Conservation (phyloP, 1,284 basidiomycete genomes). For the Apiotrichum domesticum region DNA sequence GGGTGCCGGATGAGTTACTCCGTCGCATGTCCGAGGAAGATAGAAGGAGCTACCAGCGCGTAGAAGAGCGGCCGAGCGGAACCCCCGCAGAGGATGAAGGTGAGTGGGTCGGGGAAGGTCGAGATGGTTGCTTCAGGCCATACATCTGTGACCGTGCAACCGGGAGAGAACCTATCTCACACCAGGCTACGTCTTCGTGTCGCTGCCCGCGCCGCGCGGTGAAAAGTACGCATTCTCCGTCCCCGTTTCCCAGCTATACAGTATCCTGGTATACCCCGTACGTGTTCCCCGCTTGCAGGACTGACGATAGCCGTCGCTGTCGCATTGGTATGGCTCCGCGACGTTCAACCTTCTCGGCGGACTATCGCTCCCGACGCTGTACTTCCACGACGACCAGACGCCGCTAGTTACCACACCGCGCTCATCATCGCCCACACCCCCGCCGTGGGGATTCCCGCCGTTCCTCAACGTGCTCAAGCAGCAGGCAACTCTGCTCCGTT, state of each 20-base stretch:
- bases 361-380: slow-evolving; percentile 78
- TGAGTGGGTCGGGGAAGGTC: slow-evolving; percentile 11
- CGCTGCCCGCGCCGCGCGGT: slow-evolving; percentile 51
- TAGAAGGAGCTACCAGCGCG: slow-evolving; percentile 30
- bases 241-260: slow-evolving; percentile 81
- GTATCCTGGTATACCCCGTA: slow-evolving; percentile 72
- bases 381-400: slow-evolving; percentile 96
- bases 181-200: slow-evolving; percentile 43
- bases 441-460: slow-evolving; percentile 56
- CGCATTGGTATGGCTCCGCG: slow-evolving; percentile 46
- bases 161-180: not conserved
- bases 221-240: slow-evolving; percentile 94
- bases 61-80: slow-evolving; percentile 22
- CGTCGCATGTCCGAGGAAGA: slow-evolving; percentile 41
- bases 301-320: slow-evolving; percentile 33
- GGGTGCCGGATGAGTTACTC: slow-evolving; percentile 44
- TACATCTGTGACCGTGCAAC: too few relatives aligned
- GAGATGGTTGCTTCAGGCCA: too few relatives aligned
- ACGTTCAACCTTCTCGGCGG: slow-evolving; percentile 66
- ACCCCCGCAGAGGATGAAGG: slow-evolving; percentile 34
- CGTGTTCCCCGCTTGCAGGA: slow-evolving; percentile 1
- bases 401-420: slow-evolving; percentile 33
- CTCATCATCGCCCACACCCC: slow-evolving; percentile 17
- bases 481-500: slow-evolving; percentile 67
- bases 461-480: slow-evolving; percentile 64